phyloP scores from a whole-genome alignment of 73 alveolate species.

The Paramecium caudatum region DNA sequence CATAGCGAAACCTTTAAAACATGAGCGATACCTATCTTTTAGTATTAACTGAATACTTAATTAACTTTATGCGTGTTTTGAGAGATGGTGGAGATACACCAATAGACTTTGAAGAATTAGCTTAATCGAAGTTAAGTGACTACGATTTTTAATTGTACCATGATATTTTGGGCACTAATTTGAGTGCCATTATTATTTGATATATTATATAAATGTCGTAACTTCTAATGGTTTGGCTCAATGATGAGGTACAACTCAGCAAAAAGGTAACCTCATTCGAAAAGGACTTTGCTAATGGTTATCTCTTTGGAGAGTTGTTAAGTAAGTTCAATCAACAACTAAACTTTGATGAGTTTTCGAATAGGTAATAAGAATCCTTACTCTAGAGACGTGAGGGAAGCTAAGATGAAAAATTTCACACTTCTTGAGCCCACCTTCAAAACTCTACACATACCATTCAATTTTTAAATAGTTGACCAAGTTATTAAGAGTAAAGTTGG shows the following conservation, averaged over 20 bases:
- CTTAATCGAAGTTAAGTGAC: conserved; percentile 44
- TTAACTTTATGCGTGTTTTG: conserved; percentile 23
- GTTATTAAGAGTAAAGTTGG: conserved; percentile 92
- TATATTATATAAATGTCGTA: conserved; percentile 81
- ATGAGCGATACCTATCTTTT: neutral
- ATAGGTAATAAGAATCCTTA: conserved; percentile 80
- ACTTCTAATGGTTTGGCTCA: conserved; percentile 90
- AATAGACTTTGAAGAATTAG: conserved; percentile 56
- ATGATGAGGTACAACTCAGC: conserved; percentile 91
- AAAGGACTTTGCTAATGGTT: conserved; percentile 97
- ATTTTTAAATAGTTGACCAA: conserved; percentile 86
- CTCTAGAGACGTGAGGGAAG: conserved; percentile 83
- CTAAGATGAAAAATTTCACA: conserved; percentile 92
- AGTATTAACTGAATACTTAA: conserved; percentile 34
- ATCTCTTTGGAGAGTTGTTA: conserved; percentile 96
- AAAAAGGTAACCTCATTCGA: conserved; percentile 93
- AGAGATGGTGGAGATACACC: conserved; percentile 35
- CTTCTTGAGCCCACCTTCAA: conserved; percentile 90
- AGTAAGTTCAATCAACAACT: conserved; percentile 94
- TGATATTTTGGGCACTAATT: conserved; percentile 23
- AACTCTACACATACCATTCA: conserved; percentile 91
- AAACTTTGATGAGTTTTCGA: conserved; percentile 89
- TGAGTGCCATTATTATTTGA: conserved; percentile 61
- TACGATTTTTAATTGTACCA: conserved; percentile 31
- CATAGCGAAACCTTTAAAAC: neutral